Evolutionary conservation across 2,329 filamentous ascomycete species (phyloP).

Genomic region (Aspergillus tubingensis): DNA sequence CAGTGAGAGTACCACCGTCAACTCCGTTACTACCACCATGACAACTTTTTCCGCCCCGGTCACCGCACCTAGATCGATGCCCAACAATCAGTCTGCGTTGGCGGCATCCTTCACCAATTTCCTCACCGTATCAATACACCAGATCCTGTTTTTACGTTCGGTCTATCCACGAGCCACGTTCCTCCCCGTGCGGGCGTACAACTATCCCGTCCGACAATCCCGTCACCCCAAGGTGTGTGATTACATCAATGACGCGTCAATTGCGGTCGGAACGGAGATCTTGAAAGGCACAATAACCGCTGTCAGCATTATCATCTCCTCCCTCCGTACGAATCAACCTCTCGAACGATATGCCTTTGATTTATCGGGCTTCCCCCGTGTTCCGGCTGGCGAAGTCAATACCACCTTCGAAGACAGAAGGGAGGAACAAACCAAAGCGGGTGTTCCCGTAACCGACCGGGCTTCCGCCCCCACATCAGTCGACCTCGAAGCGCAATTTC

Average conservation of each 20-base stretch:
- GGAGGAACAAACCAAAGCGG: slow-evolving; percentile 37
- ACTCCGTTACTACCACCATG: slow-evolving; percentile 38
- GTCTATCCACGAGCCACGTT: slow-evolving; percentile 81
- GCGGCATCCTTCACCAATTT: slow-evolving; percentile 75
- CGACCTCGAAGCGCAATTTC: slow-evolving; percentile 53
- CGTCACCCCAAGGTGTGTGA: slow-evolving; percentile 82
- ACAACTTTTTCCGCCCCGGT: slow-evolving; percentile 44
- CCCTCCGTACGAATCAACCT: slow-evolving; percentile 51
- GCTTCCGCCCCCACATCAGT: slow-evolving; percentile 34
- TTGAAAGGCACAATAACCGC: slow-evolving; percentile 59
- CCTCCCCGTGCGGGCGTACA: slow-evolving; percentile 76
- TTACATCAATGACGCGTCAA: slow-evolving; percentile 80
- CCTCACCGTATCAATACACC: slow-evolving; percentile 79
- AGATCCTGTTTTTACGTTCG: slow-evolving; percentile 76
- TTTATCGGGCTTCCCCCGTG: slow-evolving; percentile 57
- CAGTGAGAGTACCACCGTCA: slow-evolving; percentile 43
- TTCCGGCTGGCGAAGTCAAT: slow-evolving; percentile 51
- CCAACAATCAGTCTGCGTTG: slow-evolving; percentile 59
- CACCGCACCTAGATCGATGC: slow-evolving; percentile 43
- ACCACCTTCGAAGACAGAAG: slow-evolving; percentile 51
- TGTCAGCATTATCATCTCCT: slow-evolving; percentile 60
- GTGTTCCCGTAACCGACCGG: slow-evolving; percentile 28
- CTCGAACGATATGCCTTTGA: slow-evolving; percentile 64
- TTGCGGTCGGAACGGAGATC: slow-evolving; percentile 70
- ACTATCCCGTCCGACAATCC: slow-evolving; percentile 79